Evolutionary conservation across 306 rosid species (phyloP), one percentile per base, ranked within the genome.

Genomic region (Albizia julibrissin): DNA sequence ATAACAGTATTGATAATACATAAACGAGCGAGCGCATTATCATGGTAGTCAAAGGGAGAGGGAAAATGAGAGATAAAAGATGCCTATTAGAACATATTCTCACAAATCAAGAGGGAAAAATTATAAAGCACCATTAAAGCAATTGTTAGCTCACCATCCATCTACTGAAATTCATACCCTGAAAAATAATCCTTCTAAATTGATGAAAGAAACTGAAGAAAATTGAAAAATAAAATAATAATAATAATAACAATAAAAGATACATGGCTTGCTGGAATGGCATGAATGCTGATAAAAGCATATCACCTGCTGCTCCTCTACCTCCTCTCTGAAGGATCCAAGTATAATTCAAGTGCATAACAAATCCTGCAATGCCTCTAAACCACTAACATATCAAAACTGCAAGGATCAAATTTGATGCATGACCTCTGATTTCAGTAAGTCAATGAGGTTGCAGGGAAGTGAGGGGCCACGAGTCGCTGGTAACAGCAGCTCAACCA

Each of bases 161-260:
- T 80, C 91, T 85, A 85, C 87, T 85, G 37, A 71, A 69, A 79
- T 62, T 67, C 81, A 73, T 49, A 76, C 85, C 81, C 78, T 73
- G 59, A 82, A 88, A 64, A 49, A 79, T 58, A 82, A 88, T 77
- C 83, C 84, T 87, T 59, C 81, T 26, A 81, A 77, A 74, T 76
- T 24, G 44, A 81, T 64, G 82, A 69, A 82, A 27, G 49, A 79
- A 21, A 54, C 69, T 37, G 37, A n/a, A 15, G 67, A 21, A 33
- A 26, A 13, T 27, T 16, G 18, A 40, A 11, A 47, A 79, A 47
- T 0, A 47, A 52, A 75, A 83, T 50, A 72, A n/a, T 21, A 5
- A 50, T 15, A 71, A 83, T 33, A 68, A 68, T 77, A 87, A 61
- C 0, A 19, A 19, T 1, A 40, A 19, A 58, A 58, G 65, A 10